These are phyloP conservation scores for Cyclotella choctawhatcheeana DNA, from an alignment of 108 stramenopile species.

Conservation along the genomic window DNA sequence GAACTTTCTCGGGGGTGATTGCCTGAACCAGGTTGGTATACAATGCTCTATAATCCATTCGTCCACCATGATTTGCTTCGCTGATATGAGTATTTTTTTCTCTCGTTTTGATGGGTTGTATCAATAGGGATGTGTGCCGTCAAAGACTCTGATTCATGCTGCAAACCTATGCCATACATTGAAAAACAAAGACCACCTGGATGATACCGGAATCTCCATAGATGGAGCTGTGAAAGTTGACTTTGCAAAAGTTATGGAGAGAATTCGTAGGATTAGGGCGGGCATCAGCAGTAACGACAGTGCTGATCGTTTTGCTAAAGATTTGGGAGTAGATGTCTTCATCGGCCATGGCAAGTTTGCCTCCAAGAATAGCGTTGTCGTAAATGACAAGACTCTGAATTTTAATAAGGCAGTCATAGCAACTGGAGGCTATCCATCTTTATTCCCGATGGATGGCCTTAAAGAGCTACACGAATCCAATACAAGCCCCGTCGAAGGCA, in stretches of 20 bases:
- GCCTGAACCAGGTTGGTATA: no score
- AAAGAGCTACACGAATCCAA: conserved; percentile 57
- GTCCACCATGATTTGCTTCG: no score
- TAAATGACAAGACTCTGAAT: conserved; percentile 61
- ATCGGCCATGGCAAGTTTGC: conserved; percentile 65
- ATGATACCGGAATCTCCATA: conserved; percentile 71
- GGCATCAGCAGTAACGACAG: conserved; percentile 84
- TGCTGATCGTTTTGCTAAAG: conserved; percentile 70
- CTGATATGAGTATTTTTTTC: no score
- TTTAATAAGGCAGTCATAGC: conserved; percentile 85
- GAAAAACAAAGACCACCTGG: conserved; percentile 47
- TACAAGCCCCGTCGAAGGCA: conserved; percentile 25
- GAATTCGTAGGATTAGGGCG: conserved; percentile 75
- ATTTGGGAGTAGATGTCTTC: conserved; percentile 73
- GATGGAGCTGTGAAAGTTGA: conserved; percentile 68
- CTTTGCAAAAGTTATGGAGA: conserved; percentile 86
- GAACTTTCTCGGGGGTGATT: conserved; percentile 88
- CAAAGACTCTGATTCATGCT: conserved; percentile 81
- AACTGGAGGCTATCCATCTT: conserved; percentile 80
- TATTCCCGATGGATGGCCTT: conserved; percentile 70
- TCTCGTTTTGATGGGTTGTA: no score
- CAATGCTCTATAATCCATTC: no score
- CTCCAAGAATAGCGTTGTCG: conserved; percentile 56
- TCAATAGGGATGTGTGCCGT: conserved; percentile 94
- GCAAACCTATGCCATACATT: conserved; percentile 67